phyloP scores from a whole-genome alignment of 805 yeast genomes.

The Candida ortonii region DNA sequence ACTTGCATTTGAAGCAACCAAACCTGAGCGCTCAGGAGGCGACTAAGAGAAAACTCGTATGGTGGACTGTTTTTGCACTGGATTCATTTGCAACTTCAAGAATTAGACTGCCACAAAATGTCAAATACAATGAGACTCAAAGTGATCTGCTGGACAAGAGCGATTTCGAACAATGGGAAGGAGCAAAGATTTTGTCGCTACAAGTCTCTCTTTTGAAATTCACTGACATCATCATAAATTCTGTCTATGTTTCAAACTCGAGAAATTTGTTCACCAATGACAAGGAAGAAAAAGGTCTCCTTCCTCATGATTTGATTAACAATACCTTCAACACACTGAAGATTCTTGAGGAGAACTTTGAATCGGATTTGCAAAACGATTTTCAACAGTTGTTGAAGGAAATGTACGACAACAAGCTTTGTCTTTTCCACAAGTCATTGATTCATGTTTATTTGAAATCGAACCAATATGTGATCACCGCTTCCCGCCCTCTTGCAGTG shows the following conservation, averaged over 20 bases:
- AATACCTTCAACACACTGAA: constrained; percentile 20
- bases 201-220: constrained; percentile 29
- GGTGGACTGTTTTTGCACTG: constrained; percentile 40
- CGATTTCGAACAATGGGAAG: constrained; percentile 32
- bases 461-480: constrained; percentile 36
- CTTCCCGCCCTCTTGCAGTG: constrained; percentile 35
- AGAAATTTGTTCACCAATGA: constrained; percentile 24
- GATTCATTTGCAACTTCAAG: constrained; percentile 38
- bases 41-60: constrained; percentile 34
- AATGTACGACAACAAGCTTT: constrained; percentile 16
- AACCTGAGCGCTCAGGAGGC: constrained; percentile 20
- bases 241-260: constrained; percentile 32
- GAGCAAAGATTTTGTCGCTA: constrained; percentile 26
- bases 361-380: constrained; percentile 17
- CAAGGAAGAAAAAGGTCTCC: constrained; percentile 18
- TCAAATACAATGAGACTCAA: constrained; percentile 33
- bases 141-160: constrained; percentile 27
- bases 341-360: constrained; percentile 26
- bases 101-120: constrained; percentile 36
- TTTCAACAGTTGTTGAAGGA: constrained; percentile 22
- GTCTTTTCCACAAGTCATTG: constrained; percentile 20
- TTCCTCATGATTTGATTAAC: constrained; percentile 19
- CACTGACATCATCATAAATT: constrained; percentile 31
- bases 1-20: constrained; percentile 31
- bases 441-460: constrained; percentile 35